These are phyloP conservation scores for Boletellus ananas DNA, from an alignment of 768 basidiomycete species.

Conservation along the genomic window DNA sequence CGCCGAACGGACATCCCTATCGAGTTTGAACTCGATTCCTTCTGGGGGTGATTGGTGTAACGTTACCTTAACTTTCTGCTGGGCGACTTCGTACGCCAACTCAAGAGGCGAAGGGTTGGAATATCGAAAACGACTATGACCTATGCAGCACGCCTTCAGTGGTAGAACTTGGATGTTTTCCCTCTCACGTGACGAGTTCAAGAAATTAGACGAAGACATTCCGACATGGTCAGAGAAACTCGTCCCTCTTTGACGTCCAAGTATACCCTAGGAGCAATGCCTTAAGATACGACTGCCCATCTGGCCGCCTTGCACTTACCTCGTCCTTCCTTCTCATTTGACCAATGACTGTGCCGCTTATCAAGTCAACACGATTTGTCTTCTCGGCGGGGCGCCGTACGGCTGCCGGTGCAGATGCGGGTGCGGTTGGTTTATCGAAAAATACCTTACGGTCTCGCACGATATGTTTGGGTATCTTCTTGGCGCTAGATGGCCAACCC, in stretches of 20 bases:
- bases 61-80: constrained; percentile 8
- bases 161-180: constrained; percentile 13
- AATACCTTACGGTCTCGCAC: constrained; percentile 6
- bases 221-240: constrained; percentile 16
- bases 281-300: constrained; percentile 2
- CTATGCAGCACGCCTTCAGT: constrained; percentile 28
- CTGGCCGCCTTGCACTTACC: constrained; percentile 15
- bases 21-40: constrained; percentile 14
- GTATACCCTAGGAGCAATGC: constrained; percentile 3
- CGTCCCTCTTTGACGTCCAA: background rate
- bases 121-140: constrained; percentile 16
- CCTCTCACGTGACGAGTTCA: constrained; percentile 13
- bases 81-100: constrained; percentile 12
- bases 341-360: background rate
- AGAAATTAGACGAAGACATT: constrained; percentile 28
- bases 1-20: constrained; percentile 8
- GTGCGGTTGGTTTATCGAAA: constrained; percentile 6
- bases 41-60: constrained; percentile 10
- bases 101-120: constrained; percentile 8
- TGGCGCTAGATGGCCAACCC: background rate
- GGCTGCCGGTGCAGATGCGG: constrained; percentile 4
- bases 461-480: constrained; percentile 16
- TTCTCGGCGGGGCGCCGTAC: background rate
- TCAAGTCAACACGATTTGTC: constrained; percentile 4
- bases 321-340: constrained; percentile 25